phyloP scores from a whole-genome alignment of 345 rosid genomes.

The Hypericum perforatum region DNA sequence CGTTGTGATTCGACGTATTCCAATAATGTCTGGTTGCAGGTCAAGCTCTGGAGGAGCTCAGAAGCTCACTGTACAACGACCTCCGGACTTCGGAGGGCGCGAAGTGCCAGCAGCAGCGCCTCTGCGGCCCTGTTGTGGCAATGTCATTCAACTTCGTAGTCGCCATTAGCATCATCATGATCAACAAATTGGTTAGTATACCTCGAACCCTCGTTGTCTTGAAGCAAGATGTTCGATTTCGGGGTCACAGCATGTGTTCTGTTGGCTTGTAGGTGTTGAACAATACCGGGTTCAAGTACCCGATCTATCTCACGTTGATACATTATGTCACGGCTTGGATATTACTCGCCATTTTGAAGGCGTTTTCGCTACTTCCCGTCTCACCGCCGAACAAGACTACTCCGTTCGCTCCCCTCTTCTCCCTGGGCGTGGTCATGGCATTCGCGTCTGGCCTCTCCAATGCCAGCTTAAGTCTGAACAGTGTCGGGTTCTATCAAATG shows the following conservation, averaged over 20 bases:
- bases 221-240: not conserved
- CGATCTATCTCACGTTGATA: slow-evolving; percentile 73
- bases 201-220: not conserved
- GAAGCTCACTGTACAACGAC: slow-evolving; percentile 72
- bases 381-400: slow-evolving; percentile 79
- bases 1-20: too few relatives aligned
- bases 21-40: slow-evolving; percentile 25
- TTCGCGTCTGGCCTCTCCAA: slow-evolving; percentile 95
- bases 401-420: slow-evolving; percentile 69
- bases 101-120: slow-evolving; percentile 70
- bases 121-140: slow-evolving; percentile 74
- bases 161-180: slow-evolving; percentile 72
- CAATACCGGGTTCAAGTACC: slow-evolving; percentile 71
- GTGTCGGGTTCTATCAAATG: slow-evolving; percentile 97
- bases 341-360: slow-evolving; percentile 64
- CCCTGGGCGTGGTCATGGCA: slow-evolving; percentile 80
- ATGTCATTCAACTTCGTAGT: slow-evolving; percentile 88
- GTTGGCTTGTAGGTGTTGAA: slow-evolving; percentile 59
- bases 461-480: slow-evolving; percentile 80
- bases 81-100: slow-evolving; percentile 82
- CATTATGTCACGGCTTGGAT: slow-evolving; percentile 77
- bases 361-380: slow-evolving; percentile 63
- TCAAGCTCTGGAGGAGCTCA: slow-evolving; percentile 73
- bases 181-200: slow-evolving; percentile 66
- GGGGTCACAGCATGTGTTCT: not conserved